These are phyloP conservation scores for Pezicula radicicola DNA, from an alignment of 2,329 filamentous ascomycete species.

Conservation along the genomic window DNA sequence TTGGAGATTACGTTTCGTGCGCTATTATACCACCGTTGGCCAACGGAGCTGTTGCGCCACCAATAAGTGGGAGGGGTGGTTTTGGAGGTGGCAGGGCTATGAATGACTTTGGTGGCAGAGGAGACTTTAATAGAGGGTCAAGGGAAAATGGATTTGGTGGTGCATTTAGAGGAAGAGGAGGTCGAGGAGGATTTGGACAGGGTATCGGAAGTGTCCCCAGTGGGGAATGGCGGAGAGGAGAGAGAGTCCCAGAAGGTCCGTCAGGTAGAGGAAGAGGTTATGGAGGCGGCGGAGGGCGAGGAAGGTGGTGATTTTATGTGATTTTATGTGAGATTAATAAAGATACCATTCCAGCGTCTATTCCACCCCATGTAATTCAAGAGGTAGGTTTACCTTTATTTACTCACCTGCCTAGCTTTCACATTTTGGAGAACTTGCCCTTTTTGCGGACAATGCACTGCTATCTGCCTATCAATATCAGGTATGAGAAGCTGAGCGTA, in stretches of 20 bases:
- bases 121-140: slow-evolving; percentile 32
- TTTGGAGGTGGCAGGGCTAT: slow-evolving; percentile 26
- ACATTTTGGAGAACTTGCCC: too few species aligned
- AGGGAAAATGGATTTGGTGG: slow-evolving; percentile 32
- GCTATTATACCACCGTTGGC: slow-evolving; percentile 73
- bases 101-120: slow-evolving; percentile 32
- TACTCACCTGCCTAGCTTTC: background rate
- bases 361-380: background rate
- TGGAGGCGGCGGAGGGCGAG: slow-evolving; percentile 47
- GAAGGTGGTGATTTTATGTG: slow-evolving; percentile 29
- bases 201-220: slow-evolving; percentile 34
- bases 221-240: slow-evolving; percentile 67
- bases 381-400: background rate
- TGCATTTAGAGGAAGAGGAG: slow-evolving; percentile 31
- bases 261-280: slow-evolving; percentile 38
- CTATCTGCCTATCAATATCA: too few species aligned
- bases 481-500: too few species aligned
- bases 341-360: slow-evolving; percentile 11
- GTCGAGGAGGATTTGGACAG: slow-evolving; percentile 36
- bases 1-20: slow-evolving; percentile 85
- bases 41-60: slow-evolving; percentile 71
- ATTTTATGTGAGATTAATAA: slow-evolving; percentile 4
- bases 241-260: slow-evolving; percentile 54
- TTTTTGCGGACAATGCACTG: too few species aligned
- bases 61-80: slow-evolving; percentile 45